Evolutionary conservation across 495 filamentous ascomycete species (phyloP).

Genomic region (Talaromyces borbonicus): DNA sequence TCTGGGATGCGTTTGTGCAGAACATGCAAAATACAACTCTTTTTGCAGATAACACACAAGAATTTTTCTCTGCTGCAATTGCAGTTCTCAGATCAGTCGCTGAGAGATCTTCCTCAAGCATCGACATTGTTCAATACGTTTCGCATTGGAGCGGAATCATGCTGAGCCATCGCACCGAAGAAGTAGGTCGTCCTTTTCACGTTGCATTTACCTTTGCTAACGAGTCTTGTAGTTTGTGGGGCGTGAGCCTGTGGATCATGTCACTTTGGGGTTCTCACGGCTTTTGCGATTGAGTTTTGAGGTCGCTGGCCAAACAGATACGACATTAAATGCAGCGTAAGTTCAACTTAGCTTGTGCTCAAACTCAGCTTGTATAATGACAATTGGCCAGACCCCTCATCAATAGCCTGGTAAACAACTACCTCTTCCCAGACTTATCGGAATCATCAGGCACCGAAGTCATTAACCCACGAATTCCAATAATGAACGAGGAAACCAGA

Average conservation of each 20-base stretch:
- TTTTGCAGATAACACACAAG: constrained; percentile 36
- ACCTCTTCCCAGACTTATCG: constrained; percentile 58
- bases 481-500: constrained; percentile 47
- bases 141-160: constrained; percentile 45
- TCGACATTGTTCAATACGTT: constrained; percentile 44
- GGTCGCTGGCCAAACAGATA: constrained; percentile 31
- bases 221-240: constrained; percentile 37
- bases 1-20: constrained; percentile 44
- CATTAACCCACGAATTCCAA: constrained; percentile 28
- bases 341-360: constrained; percentile 2
- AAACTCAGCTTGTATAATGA: constrained; percentile 4
- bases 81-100: constrained; percentile 46
- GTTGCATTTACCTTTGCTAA: background rate
- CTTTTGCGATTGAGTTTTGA: constrained; percentile 41
- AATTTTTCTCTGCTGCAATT: constrained; percentile 47
- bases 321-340: constrained; percentile 36
- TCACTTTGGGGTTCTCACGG: constrained; percentile 37
- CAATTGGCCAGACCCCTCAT: constrained; percentile 36
- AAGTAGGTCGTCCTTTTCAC: constrained; percentile 22
- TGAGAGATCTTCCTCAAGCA: constrained; percentile 34
- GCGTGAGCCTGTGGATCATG: constrained; percentile 36
- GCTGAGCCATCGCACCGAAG: constrained; percentile 40
- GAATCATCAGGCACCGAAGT: constrained; percentile 13
- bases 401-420: constrained; percentile 51
- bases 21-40: constrained; percentile 37